phyloP scores from a whole-genome alignment of 345 rosid species.

The Hibiscus tridactylites region DNA sequence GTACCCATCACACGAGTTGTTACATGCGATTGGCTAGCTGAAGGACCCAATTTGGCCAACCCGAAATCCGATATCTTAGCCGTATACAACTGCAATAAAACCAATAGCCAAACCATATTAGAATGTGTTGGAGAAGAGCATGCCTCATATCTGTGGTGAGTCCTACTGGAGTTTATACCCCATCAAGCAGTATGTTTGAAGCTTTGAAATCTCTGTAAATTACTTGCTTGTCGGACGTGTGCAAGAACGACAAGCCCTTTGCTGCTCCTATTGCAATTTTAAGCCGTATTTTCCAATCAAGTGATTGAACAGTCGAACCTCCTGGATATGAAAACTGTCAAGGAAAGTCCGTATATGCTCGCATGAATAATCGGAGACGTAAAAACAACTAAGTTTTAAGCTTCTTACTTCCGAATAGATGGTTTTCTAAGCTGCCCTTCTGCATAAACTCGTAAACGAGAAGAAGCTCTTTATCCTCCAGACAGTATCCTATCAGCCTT shows the following conservation, averaged over 20 bases:
- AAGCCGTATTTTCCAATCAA: conserved; percentile 63
- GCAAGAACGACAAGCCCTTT: conserved; percentile 66
- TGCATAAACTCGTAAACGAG: conserved; percentile 87
- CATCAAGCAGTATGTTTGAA: conserved; percentile 82
- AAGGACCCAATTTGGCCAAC: conserved; percentile 89
- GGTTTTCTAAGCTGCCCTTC: conserved; percentile 93
- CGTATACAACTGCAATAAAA: conserved; percentile 54
- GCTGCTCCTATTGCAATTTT: conserved; percentile 83
- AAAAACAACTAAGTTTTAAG: background rate
- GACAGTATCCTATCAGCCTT: conserved; percentile 71
- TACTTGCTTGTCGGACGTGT: conserved; percentile 74
- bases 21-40: conserved; percentile 88
- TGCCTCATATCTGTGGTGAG: background rate
- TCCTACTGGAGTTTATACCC: conserved; percentile 32
- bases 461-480: conserved; percentile 70
- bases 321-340: conserved; percentile 28
- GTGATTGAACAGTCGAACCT: conserved; percentile 72
- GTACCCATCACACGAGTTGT: conserved; percentile 95
- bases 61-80: conserved; percentile 96
- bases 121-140: background rate
- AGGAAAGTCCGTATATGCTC: background rate
- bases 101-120: background rate
- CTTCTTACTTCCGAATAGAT: conserved; percentile 68
- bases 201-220: conserved; percentile 94
- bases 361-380: background rate